These are phyloP conservation scores for Pseudogymnoascus sp. DNA, from an alignment of 2,329 filamentous ascomycete species.

Conservation along the genomic window DNA sequence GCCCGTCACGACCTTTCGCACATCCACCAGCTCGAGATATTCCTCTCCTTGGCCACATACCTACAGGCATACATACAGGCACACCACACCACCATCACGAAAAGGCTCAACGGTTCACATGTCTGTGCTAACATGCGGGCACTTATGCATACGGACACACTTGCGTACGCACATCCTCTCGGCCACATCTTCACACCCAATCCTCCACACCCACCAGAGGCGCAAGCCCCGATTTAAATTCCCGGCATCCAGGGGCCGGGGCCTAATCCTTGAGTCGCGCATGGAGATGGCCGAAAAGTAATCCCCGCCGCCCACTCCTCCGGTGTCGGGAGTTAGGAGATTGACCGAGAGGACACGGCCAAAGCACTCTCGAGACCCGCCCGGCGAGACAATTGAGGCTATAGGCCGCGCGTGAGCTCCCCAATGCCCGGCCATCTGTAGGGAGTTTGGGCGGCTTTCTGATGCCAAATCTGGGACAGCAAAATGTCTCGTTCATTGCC, in stretches of 20 bases:
- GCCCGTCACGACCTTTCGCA: background rate
- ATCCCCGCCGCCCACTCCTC: background rate
- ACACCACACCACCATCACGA: background rate
- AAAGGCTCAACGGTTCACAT: background rate
- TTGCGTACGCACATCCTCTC: background rate
- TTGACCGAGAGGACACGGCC: background rate
- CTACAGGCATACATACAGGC: no score
- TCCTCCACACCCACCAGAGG: background rate
- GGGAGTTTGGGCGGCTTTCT: background rate
- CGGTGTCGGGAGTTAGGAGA: background rate
- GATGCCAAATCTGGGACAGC: background rate
- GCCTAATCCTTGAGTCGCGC: background rate
- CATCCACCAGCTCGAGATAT: background rate
- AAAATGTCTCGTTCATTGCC: background rate
- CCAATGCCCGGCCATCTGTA: background rate
- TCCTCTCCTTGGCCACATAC: background rate
- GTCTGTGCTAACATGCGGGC: background rate
- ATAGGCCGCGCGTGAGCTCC: background rate
- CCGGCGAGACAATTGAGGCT: background rate
- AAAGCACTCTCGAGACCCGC: background rate
- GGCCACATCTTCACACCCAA: background rate
- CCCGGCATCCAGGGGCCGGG: background rate
- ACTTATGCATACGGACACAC: slow-evolving; percentile 2
- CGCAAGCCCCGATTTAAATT: background rate
- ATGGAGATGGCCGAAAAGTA: background rate